Evolutionary conservation across 2,329 filamentous ascomycete genomes (phyloP).

Genomic region (Fusarium clavum): DNA sequence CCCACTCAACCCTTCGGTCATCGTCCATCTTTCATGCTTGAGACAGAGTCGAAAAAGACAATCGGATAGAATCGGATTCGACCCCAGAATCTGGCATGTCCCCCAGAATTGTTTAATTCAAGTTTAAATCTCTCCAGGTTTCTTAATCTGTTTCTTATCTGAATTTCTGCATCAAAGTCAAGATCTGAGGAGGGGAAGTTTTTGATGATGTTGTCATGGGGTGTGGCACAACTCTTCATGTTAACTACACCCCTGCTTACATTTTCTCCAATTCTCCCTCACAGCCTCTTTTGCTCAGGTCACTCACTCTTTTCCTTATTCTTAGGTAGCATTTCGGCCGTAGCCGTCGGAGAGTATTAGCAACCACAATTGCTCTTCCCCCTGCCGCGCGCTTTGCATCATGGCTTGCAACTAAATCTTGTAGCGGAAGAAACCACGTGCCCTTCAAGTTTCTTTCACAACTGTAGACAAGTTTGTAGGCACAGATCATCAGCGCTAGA

Average conservation of each 20-base stretch:
- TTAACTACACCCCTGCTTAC: constrained; percentile 17
- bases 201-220: constrained; percentile 24
- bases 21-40: constrained; percentile 27
- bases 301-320: neutral
- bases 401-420: constrained; percentile 12
- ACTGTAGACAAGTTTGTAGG: neutral
- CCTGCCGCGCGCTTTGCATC: constrained; percentile 19
- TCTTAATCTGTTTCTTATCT: constrained; percentile 9
- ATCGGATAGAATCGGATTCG: constrained; percentile 17
- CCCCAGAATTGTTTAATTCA: constrained; percentile 24
- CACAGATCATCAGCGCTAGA: constrained; percentile 3
- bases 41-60: constrained; percentile 23
- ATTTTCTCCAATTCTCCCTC: constrained; percentile 36
- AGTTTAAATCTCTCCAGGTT: constrained; percentile 34
- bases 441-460: neutral
- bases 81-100: constrained; percentile 31
- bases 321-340: constrained; percentile 37
- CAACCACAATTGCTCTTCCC: neutral
- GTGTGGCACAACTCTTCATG: neutral
- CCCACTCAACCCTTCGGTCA: constrained; percentile 33
- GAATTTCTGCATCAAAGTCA: neutral
- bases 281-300: constrained; percentile 4
- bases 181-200: neutral
- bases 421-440: constrained; percentile 19
- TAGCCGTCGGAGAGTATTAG: constrained; percentile 33